A percentile compares a stretch with the other conserved stretches of the same genome.
Evolutionary conservation across 78 protist genomes (phyloP).

Genomic region (Dictyostelium citrinum): DNA sequence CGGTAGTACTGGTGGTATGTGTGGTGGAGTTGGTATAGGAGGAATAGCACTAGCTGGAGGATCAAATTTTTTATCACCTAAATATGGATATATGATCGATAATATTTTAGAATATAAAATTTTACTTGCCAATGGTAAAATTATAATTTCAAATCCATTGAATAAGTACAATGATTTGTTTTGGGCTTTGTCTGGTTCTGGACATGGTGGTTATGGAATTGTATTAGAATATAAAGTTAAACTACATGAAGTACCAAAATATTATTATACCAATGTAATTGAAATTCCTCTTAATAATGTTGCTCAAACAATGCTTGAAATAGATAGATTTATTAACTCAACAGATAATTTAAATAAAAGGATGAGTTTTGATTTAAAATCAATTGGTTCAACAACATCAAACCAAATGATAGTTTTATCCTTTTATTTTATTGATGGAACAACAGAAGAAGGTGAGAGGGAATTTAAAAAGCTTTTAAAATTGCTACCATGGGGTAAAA

Average conservation of each 20-base stretch:
- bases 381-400: neutral
- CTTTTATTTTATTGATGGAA: neutral
- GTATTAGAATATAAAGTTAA: neutral
- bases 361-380: neutral
- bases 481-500: neutral
- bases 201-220: neutral
- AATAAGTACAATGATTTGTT: neutral
- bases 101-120: neutral
- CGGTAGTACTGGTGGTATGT: constrained; percentile 29
- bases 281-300: neutral
- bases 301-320: neutral
- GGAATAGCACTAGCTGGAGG: constrained; percentile 47
- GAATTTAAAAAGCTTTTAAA: neutral
- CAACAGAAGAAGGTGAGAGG: neutral
- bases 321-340: neutral
- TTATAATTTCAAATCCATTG: neutral
- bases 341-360: neutral
- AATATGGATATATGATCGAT: constrained; percentile 6
- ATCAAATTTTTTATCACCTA: neutral
- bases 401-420: neutral
- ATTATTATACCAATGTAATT: neutral
- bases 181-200: constrained; percentile 7
- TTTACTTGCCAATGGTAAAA: neutral
- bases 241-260: neutral
- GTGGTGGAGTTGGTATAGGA: constrained; percentile 34